These are phyloP conservation scores for Aspergillus tamarii DNA, from an alignment of 2,329 filamentous ascomycete species.

Conservation along the genomic window DNA sequence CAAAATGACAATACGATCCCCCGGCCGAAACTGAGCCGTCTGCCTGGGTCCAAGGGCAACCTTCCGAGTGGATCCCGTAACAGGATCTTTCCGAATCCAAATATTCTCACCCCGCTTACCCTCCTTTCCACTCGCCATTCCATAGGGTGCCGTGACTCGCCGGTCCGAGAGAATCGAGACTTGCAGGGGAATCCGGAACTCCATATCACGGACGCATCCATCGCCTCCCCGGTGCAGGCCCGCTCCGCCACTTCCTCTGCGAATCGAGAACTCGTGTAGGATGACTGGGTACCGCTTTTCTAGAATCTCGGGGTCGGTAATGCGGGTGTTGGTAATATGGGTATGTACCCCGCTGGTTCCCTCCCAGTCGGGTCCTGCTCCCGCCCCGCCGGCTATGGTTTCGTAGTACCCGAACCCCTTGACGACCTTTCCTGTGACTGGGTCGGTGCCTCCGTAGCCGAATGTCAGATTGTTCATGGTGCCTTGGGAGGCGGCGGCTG, in stretches of 20 bases:
- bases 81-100: background rate
- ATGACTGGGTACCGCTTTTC: constrained; percentile 76
- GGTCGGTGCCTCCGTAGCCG: constrained; percentile 28
- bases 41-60: background rate
- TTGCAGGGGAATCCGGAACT: constrained; percentile 63
- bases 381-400: constrained; percentile 76
- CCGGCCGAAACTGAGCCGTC: background rate
- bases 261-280: constrained; percentile 68
- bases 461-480: constrained; percentile 73
- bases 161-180: constrained; percentile 27
- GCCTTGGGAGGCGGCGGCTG: constrained; percentile 76
- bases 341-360: constrained; percentile 74
- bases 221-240: constrained; percentile 72
- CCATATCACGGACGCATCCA: constrained; percentile 77
- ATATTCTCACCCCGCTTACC: background rate
- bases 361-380: constrained; percentile 71
- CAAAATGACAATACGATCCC: background rate
- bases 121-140: constrained; percentile 24
- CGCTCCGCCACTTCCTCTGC: constrained; percentile 63
- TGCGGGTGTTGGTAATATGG: constrained; percentile 84
- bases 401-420: constrained; percentile 59
- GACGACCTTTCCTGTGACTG: constrained; percentile 54
- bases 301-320: constrained; percentile 80
- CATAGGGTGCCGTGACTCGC: constrained; percentile 27
- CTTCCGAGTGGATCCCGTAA: background rate